Conservation (phyloP, 768 basidiomycete genomes). For the Pluteus cervinus region DNA sequence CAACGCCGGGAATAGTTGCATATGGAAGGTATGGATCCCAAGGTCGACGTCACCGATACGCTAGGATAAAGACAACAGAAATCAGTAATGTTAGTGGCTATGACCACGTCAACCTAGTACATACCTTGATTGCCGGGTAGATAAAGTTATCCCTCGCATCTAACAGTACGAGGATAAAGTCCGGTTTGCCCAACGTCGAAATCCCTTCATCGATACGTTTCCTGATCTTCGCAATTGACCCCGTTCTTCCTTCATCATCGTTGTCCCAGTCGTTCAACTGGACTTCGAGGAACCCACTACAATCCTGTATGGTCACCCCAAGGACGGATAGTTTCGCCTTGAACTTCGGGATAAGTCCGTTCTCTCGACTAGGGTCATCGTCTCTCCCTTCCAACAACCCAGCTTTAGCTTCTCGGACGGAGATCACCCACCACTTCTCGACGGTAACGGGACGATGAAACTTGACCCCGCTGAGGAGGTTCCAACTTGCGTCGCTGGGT, state of each 20-base stretch:
- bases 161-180: not conserved
- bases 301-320: not conserved
- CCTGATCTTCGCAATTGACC: not conserved
- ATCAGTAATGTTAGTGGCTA: not conserved
- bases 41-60: conserved; percentile 64
- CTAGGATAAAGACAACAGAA: conserved; percentile 16
- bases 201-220: not conserved
- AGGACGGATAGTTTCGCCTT: not conserved
- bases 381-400: no score
- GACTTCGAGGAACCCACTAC: not conserved
- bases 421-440: not conserved
- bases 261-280: not conserved
- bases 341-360: not conserved
- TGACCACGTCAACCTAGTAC: not conserved
- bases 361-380: not conserved
- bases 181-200: not conserved
- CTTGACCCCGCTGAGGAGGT: not conserved
- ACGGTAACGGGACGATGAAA: conserved; percentile 1
- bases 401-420: not conserved
- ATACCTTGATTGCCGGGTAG: conserved; percentile 3
- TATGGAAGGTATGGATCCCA: conserved; percentile 69
- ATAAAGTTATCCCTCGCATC: not conserved
- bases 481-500: not conserved
- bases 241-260: not conserved
- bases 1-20: conserved; percentile 59